Evolutionary conservation across 768 basidiomycete genomes (phyloP), one percentile per base, ranked within the genome.

Genomic region (Lentinula sp.): DNA sequence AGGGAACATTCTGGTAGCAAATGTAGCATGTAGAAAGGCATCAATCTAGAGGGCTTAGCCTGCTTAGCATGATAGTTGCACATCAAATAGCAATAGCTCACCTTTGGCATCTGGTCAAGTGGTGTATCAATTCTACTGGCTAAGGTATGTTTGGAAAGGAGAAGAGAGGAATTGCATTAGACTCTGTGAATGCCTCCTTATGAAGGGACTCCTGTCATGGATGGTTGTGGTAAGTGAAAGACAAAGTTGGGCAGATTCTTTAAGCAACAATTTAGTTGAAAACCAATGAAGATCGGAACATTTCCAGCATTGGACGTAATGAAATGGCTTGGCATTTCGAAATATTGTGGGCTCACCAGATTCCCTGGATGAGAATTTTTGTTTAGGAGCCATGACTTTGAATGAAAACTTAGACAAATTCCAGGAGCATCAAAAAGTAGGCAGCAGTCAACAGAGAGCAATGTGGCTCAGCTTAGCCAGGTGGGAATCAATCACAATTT

Each of bases 1-100:
- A 9, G 70, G 66, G n/a, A 63, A 60, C 20, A 66, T 71, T 33
- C 66, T 64, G 9, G 67, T 63, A 5, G 62, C 35, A 60, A 71
- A 70, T 1, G 68, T 70, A 23, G 59, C 43, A 43, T 36, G 42
- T 8, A 67, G 52, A 13, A 36, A 49, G 6, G 36, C 62, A 36
- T 66, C 65, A 7, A 71, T 60, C 59, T 60, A 32, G 0, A 10
- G 9, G 16, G 20, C 18, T 46, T 46, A 46, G n/a, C 7, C 5
- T 5, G 2, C 15, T 20, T 12, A 41, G 54, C 9, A 41, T 23
- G 1, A 9, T n/a, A 4, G 18, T 28, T 9, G 6, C 32, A 42
- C 10, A 39, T 6, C 3, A 42, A 7, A 2, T 6, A 32, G 3
- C 6, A n/a, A 20, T 10, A n/a, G n/a, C 8, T 37, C 18, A 56